Evolutionary conservation across 2,329 filamentous ascomycete species (phyloP), one percentile per base, ranked within the genome.

Genomic region (Alternaria incomplexa): DNA sequence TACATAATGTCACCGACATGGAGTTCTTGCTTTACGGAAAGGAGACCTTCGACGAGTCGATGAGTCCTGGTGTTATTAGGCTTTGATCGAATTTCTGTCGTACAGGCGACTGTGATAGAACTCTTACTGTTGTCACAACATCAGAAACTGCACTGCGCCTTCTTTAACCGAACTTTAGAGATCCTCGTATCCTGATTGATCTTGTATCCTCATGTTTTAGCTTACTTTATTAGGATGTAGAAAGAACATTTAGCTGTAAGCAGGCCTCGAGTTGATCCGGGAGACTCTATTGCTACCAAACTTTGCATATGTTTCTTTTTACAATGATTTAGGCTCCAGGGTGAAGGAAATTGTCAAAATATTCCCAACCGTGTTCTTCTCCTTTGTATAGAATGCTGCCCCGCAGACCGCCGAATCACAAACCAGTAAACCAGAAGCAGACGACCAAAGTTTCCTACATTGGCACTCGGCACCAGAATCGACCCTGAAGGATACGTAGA

Each of bases 11-110:
- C 11, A 20, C 17, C n/a, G 47, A n/a, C 15, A 30, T 30, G 25
- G 23, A 50, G 26, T 28, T 50, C n/a, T 20, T 30, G 25, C n/a
- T 26, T 20, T 30, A 20, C 9, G n/a, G 47, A 25, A 53, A 40
- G 50, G n/a, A 53, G 5, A 53, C n/a, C 47, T 50, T 50, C 25
- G 47, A 30, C 47, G 28, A 50, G 47, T 50, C 26, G n/a, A 50
- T 28, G n/a, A 20, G 25, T 30, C 12, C 25, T 50, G 47, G 47
- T 12, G 47, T 50, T 30, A 30, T 28, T 2, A 26, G n/a, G 30
- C 15, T 50, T 45, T 7, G 26, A 28, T 28, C 4, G 2, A 40
- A 40, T 17, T 15, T 40, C 36, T 40, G n/a, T 40, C 2, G 36
- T 40, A 3, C 1, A 17, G n/a, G 36, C n/a, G 36, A 40, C 36